A percentile compares a stretch with the other conserved stretches of the same genome.
Evolutionary conservation across 2,329 filamentous ascomycete genomes (phyloP).

Genomic region (Neonectria sp.): DNA sequence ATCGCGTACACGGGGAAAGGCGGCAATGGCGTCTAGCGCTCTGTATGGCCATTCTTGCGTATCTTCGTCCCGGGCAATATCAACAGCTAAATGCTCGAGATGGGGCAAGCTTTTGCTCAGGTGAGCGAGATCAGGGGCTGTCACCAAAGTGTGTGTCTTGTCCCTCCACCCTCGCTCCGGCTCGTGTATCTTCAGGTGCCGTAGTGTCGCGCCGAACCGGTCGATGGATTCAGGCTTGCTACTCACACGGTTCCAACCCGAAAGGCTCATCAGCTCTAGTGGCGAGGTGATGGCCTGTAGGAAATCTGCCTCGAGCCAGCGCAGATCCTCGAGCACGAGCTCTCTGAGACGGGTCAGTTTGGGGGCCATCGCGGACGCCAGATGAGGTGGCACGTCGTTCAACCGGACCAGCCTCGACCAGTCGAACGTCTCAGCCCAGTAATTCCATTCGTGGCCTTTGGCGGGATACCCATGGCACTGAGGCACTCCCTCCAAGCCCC

Average conservation of each 20-base stretch:
- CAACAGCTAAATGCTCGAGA: slow-evolving; percentile 25
- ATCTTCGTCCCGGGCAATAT: slow-evolving; percentile 8
- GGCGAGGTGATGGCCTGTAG: slow-evolving; percentile 11
- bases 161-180: background rate
- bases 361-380: slow-evolving; percentile 5
- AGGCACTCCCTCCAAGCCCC: slow-evolving; percentile 2
- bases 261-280: slow-evolving; percentile 22
- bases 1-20: slow-evolving; percentile 22
- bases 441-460: slow-evolving; percentile 1
- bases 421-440: slow-evolving; percentile 23
- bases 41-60: slow-evolving; percentile 15
- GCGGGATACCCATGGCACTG: slow-evolving; percentile 17
- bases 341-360: slow-evolving; percentile 22
- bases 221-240: background rate
- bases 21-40: slow-evolving; percentile 12
- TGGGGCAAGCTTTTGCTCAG: slow-evolving; percentile 18
- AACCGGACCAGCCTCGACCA: slow-evolving; percentile 27
- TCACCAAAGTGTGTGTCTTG: background rate
- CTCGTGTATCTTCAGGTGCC: slow-evolving; percentile 19
- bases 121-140: background rate
- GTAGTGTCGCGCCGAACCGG: slow-evolving; percentile 18
- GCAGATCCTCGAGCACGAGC: slow-evolving; percentile 1
- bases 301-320: background rate
- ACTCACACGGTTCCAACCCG: slow-evolving; percentile 2
- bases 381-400: background rate